Conservation (phyloP, 805 yeast genomes). For the Suhomyces canberraensis region DNA sequence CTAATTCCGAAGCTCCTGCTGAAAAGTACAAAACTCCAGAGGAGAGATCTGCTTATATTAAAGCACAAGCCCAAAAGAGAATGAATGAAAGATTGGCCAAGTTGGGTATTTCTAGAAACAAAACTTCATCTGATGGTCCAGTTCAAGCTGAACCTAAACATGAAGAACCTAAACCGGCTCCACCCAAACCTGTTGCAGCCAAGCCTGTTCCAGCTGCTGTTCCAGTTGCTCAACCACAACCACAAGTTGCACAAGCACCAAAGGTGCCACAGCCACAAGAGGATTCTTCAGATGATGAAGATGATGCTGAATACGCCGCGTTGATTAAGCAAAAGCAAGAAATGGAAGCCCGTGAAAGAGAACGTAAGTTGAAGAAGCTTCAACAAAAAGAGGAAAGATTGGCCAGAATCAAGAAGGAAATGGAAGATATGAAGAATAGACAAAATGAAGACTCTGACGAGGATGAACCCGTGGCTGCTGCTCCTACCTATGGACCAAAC, state of each 20-base stretch:
- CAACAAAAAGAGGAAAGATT: constrained; percentile 58
- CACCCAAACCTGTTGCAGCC: background rate
- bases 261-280: background rate
- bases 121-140: constrained; percentile 8
- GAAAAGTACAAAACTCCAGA: constrained; percentile 45
- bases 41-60: constrained; percentile 75
- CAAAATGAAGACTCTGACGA: constrained; percentile 34
- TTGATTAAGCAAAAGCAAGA: constrained; percentile 43
- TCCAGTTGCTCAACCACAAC: constrained; percentile 1
- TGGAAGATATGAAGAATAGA: constrained; percentile 48
- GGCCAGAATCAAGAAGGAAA: constrained; percentile 55
- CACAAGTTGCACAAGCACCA: constrained; percentile 1
- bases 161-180: background rate
- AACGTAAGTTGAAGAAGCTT: constrained; percentile 48
- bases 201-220: constrained; percentile 1
- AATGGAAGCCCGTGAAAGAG: constrained; percentile 41
- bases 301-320: constrained; percentile 49
- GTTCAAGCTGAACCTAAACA: constrained; percentile 1
- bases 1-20: constrained; percentile 8
- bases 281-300: constrained; percentile 26
- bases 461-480: constrained; percentile 20
- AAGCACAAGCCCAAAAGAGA: constrained; percentile 69
- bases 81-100: constrained; percentile 85
- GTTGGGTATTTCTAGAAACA: constrained; percentile 59
- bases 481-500: constrained; percentile 20